Evolutionary conservation across 352 stramenopile species (phyloP).

Genomic region (Pythium myriotylum): DNA sequence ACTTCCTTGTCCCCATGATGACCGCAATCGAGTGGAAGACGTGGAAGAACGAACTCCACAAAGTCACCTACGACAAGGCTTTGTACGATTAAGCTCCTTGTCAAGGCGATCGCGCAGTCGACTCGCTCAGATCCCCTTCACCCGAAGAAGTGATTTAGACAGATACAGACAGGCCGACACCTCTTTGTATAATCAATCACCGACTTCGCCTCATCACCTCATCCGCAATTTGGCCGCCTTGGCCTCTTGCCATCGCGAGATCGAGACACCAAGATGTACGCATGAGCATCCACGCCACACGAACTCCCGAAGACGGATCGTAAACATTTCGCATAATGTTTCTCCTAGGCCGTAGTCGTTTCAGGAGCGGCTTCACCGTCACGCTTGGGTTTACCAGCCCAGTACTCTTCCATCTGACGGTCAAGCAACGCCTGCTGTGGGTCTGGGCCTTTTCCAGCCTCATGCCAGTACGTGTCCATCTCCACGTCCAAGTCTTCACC

Average conservation of each 20-base stretch:
- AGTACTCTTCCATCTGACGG: slow-evolving; percentile 90
- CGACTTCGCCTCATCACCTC: slow-evolving; percentile 6
- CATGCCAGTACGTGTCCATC: slow-evolving; percentile 90
- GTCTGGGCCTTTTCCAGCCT: slow-evolving; percentile 87
- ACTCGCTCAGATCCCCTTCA: neutral
- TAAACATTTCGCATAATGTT: neutral
- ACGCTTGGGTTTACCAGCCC: slow-evolving; percentile 75
- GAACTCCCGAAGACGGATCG: neutral
- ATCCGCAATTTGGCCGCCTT: no score
- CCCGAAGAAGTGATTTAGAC: slow-evolving; percentile 23
- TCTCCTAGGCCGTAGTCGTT: slow-evolving; percentile 16
- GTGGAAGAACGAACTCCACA: slow-evolving; percentile 80
- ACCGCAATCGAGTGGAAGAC: slow-evolving; percentile 82
- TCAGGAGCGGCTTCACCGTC: slow-evolving; percentile 18
- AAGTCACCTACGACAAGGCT: slow-evolving; percentile 75
- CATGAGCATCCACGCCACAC: neutral
- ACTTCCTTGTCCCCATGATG: slow-evolving; percentile 83
- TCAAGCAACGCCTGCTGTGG: slow-evolving; percentile 80
- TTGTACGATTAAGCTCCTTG: slow-evolving; percentile 65
- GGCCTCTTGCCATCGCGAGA: no score
- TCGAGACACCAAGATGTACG: neutral
- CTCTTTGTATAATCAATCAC: slow-evolving; percentile 37
- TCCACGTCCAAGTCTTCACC: slow-evolving; percentile 85
- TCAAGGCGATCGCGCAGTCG: neutral
- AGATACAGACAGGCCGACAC: slow-evolving; percentile 29